These are phyloP conservation scores for Plectosphaerella cucumerina DNA, from an alignment of 2,329 filamentous ascomycete genomes.

Conservation along the genomic window DNA sequence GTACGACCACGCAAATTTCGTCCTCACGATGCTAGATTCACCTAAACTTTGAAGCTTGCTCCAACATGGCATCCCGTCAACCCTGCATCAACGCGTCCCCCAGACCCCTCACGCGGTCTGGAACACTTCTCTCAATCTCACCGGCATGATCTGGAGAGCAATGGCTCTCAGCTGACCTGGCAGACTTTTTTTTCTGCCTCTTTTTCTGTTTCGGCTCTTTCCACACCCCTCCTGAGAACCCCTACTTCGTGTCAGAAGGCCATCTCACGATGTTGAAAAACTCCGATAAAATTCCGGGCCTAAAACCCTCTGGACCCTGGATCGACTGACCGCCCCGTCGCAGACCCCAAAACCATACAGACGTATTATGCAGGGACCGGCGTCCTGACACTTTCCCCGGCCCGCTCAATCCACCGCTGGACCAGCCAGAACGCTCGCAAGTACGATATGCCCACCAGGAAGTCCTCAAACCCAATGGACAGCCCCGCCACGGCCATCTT, in stretches of 20 bases:
- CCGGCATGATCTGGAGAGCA: not conserved
- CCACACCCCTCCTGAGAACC: too few species aligned
- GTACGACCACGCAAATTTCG: not conserved
- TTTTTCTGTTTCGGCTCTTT: not conserved
- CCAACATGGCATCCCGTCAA: conserved; percentile 1
- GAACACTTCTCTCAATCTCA: not conserved
- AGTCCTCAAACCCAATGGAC: conserved; percentile 20
- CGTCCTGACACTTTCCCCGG: conserved; percentile 1
- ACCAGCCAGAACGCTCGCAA: conserved; percentile 21
- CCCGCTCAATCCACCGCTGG: conserved; percentile 20
- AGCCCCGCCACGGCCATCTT: conserved; percentile 22
- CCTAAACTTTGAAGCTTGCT: not conserved
- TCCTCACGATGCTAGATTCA: not conserved
- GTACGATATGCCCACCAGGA: conserved; percentile 18
- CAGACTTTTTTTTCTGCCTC: not conserved
- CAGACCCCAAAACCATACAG: conserved; percentile 5
- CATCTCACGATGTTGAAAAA: too few species aligned
- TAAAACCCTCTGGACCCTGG: not conserved
- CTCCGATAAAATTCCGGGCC: too few species aligned
- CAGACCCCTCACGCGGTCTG: not conserved
- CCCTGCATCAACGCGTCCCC: not conserved
- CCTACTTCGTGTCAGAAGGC: too few species aligned
- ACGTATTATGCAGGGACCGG: too few species aligned
- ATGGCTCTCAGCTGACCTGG: not conserved
- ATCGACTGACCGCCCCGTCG: conserved; percentile 1